Conservation (phyloP, 345 rosid genomes). For the Boechera divaricarpa region DNA sequence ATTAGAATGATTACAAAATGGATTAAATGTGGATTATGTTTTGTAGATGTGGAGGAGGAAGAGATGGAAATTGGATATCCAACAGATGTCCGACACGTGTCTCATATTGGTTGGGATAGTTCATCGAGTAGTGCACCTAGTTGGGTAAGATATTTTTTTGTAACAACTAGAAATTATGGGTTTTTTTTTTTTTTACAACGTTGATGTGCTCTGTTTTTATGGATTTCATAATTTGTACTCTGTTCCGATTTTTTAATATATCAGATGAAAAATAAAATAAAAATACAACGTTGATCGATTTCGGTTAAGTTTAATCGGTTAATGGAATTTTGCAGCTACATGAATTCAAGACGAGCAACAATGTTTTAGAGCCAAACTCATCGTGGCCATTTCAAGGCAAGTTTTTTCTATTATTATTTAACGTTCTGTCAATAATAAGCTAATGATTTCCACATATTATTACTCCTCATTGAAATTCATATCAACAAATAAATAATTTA, state of each 20-base stretch:
- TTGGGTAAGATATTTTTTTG: conserved; percentile 67
- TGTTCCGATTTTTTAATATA: background rate
- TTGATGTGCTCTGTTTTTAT: background rate
- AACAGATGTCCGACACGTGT: conserved; percentile 92
- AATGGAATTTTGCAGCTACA: conserved; percentile 58
- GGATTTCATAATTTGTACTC: background rate
- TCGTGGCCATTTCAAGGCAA: conserved; percentile 87
- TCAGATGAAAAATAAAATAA: background rate
- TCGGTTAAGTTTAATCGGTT: conserved; percentile 1
- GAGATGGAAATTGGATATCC: conserved; percentile 96
- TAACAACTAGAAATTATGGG: conserved; percentile 4
- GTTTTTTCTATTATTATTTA: background rate
- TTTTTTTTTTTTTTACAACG: background rate
- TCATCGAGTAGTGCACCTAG: conserved; percentile 73
- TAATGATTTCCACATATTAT: background rate
- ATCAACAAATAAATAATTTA: background rate
- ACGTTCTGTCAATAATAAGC: background rate
- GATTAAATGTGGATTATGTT: conserved; percentile 22
- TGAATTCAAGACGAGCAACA: conserved; percentile 65
- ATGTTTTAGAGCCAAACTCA: conserved; percentile 53
- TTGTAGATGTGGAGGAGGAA: conserved; percentile 60
- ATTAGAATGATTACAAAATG: conserved; percentile 14
- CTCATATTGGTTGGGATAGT: conserved; percentile 95
- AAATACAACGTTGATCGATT: background rate
- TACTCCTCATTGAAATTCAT: background rate